Evolutionary conservation across 306 rosid species (phyloP), one percentile per base, ranked within the genome.

Genomic region (Comarum palustre): DNA sequence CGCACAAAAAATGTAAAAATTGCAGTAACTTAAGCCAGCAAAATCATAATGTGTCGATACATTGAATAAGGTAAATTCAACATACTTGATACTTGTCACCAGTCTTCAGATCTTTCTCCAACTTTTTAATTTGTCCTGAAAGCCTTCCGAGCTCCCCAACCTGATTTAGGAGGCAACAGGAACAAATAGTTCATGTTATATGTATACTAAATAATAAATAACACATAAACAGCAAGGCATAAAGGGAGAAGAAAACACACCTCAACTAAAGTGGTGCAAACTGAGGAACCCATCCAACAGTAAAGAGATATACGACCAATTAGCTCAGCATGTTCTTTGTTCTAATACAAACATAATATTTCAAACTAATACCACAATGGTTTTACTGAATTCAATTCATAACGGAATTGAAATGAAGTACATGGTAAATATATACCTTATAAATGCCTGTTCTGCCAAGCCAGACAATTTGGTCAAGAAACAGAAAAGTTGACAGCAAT

Each of bases 381-480:
- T 16, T 46, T 15, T 38, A 51, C 31, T 41, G 36, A 38, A 31
- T 24, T 20, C 24, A 42, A n/a, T 34, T 16, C 12, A 17, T 10
- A 64, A 67, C 36, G 52, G 65, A 64, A 70, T 39, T 8, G 32
- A 25, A 77, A 27, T 45, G 45, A 64, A 73, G 22, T 42, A 59
- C 16, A 25, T 12, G 57, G 31, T 45, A 68, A 52, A 11, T 63
- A 31, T 73, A 13, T 80, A 90, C 96, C 93, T 90, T 76, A 64
- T 87, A 75, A 73, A 93, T 89, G 54, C 97, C 98, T 0, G 96
- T 29, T 79, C 96, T 90, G 43, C 98, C 87, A 47, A 90, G 96
- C 98, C 98, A 93, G 73, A 89, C 98, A 65, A 93, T 77, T 93
- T 93, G 98, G 87, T 93, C 98, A 29, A 90, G 98, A 82, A 90